Base-by-base conservation (phyloP, 106 monocot genomes). In the Allium sativum region DNA sequence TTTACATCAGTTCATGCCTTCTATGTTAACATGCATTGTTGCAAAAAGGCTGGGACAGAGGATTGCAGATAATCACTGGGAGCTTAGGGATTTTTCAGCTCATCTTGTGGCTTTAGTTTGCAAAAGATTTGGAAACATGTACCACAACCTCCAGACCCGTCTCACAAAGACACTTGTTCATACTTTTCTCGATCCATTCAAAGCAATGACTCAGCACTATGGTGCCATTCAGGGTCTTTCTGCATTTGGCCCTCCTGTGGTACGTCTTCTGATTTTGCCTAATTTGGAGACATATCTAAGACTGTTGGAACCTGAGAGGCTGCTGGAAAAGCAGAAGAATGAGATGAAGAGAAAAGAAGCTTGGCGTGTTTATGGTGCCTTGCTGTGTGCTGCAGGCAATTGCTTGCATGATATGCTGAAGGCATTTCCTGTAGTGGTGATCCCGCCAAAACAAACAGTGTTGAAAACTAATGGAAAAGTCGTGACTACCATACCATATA, bases 1-100 rank as follows among this genome's bases (percentile, higher is more conserved):
- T 83, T 76, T 95, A 65, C 94, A 95, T 88, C 92, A 98, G 76
- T 53, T 98, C 65, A 98, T 98, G 98, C 98, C 98, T 48, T 85
- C 98, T 14, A 88, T 98, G 47, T 85, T 98, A 72, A 98, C 98
- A 21, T 98, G 98, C 78, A 64, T 98, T 77, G 98, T 98, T 46
- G 84, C 98, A 48, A 98, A 92, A 83, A 84, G 72, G 61, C 68
- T 98, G 70, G 98, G 98, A 45, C 69, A 83, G 53, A 76, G 76
- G 65, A 69, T 92, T 61, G 68, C 85, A 44, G 98, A 98, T 73
- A 85, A 92, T 65, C 98, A 98, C 65, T 98, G 98, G 98, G 91
- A 80, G 63, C 87, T 98, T 48, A 82, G 98, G 72, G 85, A 98
- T 45, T 98, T 98, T 66, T 79, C 85, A 74, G 88, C 98, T 42